Base-by-base conservation (phyloP, 2,329 filamentous ascomycete genomes). In the Myriangium duriaei region DNA sequence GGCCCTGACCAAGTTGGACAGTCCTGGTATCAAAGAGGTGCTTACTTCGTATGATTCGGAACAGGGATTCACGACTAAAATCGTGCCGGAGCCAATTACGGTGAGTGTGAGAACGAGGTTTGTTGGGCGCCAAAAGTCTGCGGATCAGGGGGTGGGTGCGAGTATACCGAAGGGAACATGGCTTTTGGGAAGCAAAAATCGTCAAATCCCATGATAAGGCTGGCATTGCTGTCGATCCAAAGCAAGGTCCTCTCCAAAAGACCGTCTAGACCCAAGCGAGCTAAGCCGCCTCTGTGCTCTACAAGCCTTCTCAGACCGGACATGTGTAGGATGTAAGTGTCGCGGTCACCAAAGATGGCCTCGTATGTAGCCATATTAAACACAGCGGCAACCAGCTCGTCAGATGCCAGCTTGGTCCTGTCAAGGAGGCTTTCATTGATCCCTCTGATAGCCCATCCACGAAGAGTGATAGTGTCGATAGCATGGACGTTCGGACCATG, bases 311-410 rank as follows among this genome's bases (percentile, higher is more conserved):
- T 43, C 16, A 70, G 51, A 3, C 61, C 67, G 1, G 52, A 51
- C 66, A 71, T 70, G 52, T 71, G 67, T 3, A 61, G 59, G 35
- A 57, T 51, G 42, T 64, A 70, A 11, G 58, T 55, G 3, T 54
- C 48, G 13, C 56, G 46, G 13, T 59, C 56, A 14, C 67, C 66
- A 44, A 63, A 68, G 43, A 69, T 62, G n/a, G 65, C 65, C 46
- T 71, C 68, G 47, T 67, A 71, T 42, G 61, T 63, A 7, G 66
- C 67, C 65, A 71, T 66, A 44, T 67, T 65, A 21, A 63, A 64
- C 3, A 68, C 64, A 2, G 67, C 65, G 6, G 61, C 63, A 35
- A 70, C 59, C 19, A 68, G 43, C 11, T 59, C 59, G 45, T 69
- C 65, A 42, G 51, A 60, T 5, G 59, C 49, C 4, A 47, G 45